Evolutionary conservation across 1,284 basidiomycete genomes (phyloP).

Genomic region (Apiotrichum brassicae): DNA sequence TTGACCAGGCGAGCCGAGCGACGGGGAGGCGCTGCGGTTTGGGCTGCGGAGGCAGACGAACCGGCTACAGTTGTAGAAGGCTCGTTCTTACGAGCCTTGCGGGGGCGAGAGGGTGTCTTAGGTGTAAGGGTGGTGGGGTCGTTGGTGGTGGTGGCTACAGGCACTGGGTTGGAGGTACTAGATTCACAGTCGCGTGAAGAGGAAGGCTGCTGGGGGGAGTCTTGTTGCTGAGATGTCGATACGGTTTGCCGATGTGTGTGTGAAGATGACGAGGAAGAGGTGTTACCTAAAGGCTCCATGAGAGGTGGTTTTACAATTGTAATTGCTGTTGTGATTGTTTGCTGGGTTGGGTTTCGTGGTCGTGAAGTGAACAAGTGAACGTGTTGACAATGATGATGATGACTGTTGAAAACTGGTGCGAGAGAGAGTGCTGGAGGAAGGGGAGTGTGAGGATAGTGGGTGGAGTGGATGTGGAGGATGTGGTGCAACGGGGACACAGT

Average conservation of each 20-base stretch:
- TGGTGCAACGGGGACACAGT: too few relatives aligned
- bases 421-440: background rate
- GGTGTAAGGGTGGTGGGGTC: background rate
- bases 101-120: background rate
- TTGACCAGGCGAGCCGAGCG: constrained; percentile 34
- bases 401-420: too few relatives aligned
- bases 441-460: background rate
- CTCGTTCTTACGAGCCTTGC: background rate
- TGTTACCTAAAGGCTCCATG: constrained; percentile 25
- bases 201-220: background rate
- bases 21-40: constrained; percentile 14
- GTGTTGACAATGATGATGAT: too few relatives aligned
- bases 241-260: constrained; percentile 7
- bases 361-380: too few relatives aligned
- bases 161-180: constrained; percentile 1
- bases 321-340: too few relatives aligned
- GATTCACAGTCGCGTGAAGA: background rate
- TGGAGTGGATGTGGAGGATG: background rate
- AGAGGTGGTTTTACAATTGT: constrained; percentile 9
- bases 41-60: constrained; percentile 1
- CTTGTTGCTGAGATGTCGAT: background rate
- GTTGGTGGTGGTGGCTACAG: constrained; percentile 6
- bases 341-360: too few relatives aligned
- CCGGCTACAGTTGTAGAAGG: background rate
- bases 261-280: constrained; percentile 17